Percentiles rank a stretch among this genome's conserved stretches.
These are phyloP conservation scores for Cordyceps cateniannulata DNA, from an alignment of 2,329 filamentous ascomycete species.

Conservation along the genomic window DNA sequence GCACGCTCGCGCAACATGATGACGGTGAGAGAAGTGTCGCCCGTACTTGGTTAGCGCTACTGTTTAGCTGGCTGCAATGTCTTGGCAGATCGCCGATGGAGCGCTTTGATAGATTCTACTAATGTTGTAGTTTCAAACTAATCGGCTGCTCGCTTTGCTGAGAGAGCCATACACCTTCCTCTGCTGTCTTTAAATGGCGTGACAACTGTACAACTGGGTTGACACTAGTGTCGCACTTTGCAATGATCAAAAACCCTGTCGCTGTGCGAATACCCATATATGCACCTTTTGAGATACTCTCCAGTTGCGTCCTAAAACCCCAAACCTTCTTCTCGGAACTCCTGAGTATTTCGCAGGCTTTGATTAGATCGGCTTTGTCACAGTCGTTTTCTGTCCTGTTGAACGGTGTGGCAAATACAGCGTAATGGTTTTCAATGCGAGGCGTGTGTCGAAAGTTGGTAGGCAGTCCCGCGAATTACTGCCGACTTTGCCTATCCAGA, in stretches of 20 bases:
- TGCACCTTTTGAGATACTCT: not conserved
- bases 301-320: not conserved
- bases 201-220: not conserved
- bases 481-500: not conserved
- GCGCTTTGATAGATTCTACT: too few relatives aligned
- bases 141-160: too few relatives aligned
- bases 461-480: not conserved
- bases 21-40: too few relatives aligned
- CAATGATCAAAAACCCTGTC: not conserved
- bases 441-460: not conserved
- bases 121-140: too few relatives aligned
- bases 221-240: not conserved
- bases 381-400: not conserved
- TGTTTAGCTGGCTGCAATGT: too few relatives aligned
- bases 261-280: not conserved
- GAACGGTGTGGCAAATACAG: not conserved
- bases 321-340: not conserved
- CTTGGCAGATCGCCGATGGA: too few relatives aligned
- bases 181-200: not conserved
- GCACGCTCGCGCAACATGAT: too few relatives aligned
- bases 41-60: too few relatives aligned
- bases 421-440: not conserved
- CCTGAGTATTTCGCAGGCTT: not conserved
- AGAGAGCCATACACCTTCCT: not conserved
- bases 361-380: not conserved